phyloP scores from a whole-genome alignment of 2,329 filamentous ascomycete species.

The Trichoderma atrobrunneum region DNA sequence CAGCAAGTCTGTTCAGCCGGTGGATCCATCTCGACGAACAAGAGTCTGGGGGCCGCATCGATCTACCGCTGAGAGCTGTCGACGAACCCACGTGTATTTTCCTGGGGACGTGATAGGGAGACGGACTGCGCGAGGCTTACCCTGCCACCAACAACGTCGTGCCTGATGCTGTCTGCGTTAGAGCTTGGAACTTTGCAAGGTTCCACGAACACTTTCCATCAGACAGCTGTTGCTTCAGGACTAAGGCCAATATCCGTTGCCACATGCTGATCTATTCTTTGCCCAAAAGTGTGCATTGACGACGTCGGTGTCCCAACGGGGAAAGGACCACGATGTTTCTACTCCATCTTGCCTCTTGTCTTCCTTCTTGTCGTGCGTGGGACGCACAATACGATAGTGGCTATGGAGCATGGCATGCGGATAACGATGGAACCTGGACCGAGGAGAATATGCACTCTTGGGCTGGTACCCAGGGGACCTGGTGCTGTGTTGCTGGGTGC shows the following conservation, averaged over 20 bases:
- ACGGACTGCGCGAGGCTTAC: not conserved
- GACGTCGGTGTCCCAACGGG: conserved; percentile 13
- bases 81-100: conserved; percentile 11
- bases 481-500: not conserved
- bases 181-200: not conserved
- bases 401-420: not conserved
- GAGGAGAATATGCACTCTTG: not conserved
- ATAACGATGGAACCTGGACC: not conserved
- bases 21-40: not conserved
- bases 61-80: not conserved
- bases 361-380: not conserved
- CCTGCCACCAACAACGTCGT: not conserved
- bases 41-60: not conserved
- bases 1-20: not conserved
- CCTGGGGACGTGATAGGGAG: conserved; percentile 10
- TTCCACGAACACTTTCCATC: not conserved
- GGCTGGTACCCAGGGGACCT: not conserved
- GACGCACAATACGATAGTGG: not conserved
- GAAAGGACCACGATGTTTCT: not conserved
- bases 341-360: not conserved
- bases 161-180: not conserved
- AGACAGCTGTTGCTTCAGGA: not conserved
- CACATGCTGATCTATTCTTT: not conserved
- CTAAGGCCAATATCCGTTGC: not conserved
- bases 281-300: not conserved